Evolutionary conservation across 768 basidiomycete genomes (phyloP).

Genomic region (Mrakia hoshinonis): DNA sequence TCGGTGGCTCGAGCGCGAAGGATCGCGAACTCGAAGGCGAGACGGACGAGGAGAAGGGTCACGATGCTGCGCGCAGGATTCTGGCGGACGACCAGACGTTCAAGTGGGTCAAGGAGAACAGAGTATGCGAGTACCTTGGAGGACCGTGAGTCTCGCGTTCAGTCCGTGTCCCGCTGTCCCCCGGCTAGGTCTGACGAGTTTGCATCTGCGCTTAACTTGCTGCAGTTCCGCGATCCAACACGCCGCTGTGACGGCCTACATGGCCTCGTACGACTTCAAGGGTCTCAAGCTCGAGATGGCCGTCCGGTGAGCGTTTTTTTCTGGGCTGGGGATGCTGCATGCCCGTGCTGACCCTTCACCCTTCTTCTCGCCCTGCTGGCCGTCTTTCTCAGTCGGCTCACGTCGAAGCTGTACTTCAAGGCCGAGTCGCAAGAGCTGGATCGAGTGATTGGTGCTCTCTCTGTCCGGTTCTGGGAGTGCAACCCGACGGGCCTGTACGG

Average conservation of each 20-base stretch:
- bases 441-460: slow-evolving; percentile 86
- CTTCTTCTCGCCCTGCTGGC: not conserved
- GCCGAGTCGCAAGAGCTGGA: slow-evolving; percentile 98
- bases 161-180: not conserved
- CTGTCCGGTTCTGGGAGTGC: slow-evolving; percentile 80
- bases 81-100: slow-evolving; percentile 81
- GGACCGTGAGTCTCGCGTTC: slow-evolving; percentile 57
- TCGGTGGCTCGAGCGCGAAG: slow-evolving; percentile 13
- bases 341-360: not conserved
- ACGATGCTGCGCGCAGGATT: slow-evolving; percentile 65
- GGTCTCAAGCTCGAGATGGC: slow-evolving; percentile 74
- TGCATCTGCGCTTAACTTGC: not conserved
- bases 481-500: slow-evolving; percentile 75
- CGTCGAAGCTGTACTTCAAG: slow-evolving; percentile 83
- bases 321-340: too few species aligned
- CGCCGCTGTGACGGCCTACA: not conserved
- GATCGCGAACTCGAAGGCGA: not conserved
- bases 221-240: not conserved
- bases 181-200: not conserved
- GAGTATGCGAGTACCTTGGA: slow-evolving; percentile 94
- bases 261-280: slow-evolving; percentile 67
- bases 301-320: slow-evolving; percentile 77
- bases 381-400: slow-evolving; percentile 55
- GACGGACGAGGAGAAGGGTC: slow-evolving; percentile 47
- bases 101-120: slow-evolving; percentile 58